These are phyloP conservation scores for Cladosporium sp. DNA, from an alignment of 2,329 filamentous ascomycete species.

Conservation along the genomic window DNA sequence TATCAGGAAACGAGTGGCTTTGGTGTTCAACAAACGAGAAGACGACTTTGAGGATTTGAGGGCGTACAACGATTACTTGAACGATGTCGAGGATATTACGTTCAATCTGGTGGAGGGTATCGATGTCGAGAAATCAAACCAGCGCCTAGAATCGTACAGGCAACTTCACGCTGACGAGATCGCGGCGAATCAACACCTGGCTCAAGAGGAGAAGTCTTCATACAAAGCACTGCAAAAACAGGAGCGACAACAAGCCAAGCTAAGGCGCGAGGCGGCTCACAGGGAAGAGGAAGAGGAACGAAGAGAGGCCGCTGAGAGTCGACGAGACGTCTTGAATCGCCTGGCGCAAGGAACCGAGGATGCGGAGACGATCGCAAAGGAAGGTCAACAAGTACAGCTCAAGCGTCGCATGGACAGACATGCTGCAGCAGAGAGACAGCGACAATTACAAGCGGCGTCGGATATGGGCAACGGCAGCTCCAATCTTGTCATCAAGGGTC, in stretches of 20 bases:
- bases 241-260: conserved; percentile 62
- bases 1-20: conserved; percentile 69
- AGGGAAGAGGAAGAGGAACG: conserved; percentile 68
- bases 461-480: conserved; percentile 32
- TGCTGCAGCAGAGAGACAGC: conserved; percentile 39
- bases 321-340: conserved; percentile 64
- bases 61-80: conserved; percentile 90
- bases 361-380: conserved; percentile 51
- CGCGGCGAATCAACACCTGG: conserved; percentile 45
- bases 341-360: conserved; percentile 58
- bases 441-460: conserved; percentile 42
- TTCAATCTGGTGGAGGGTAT: conserved; percentile 76
- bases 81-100: conserved; percentile 84
- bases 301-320: conserved; percentile 56
- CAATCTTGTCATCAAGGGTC: conserved; percentile 66
- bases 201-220: conserved; percentile 43
- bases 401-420: conserved; percentile 67
- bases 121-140: conserved; percentile 60
- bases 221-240: conserved; percentile 47
- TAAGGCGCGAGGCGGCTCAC: conserved; percentile 58
- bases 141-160: conserved; percentile 63
- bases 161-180: conserved; percentile 62
- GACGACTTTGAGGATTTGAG: conserved; percentile 83
- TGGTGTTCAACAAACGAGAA: conserved; percentile 79
- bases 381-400: conserved; percentile 57